A percentile compares a stretch with the other conserved stretches of the same genome.
phyloP scores from a whole-genome alignment of 768 basidiomycete genomes.

The Podaxis pistillaris region DNA sequence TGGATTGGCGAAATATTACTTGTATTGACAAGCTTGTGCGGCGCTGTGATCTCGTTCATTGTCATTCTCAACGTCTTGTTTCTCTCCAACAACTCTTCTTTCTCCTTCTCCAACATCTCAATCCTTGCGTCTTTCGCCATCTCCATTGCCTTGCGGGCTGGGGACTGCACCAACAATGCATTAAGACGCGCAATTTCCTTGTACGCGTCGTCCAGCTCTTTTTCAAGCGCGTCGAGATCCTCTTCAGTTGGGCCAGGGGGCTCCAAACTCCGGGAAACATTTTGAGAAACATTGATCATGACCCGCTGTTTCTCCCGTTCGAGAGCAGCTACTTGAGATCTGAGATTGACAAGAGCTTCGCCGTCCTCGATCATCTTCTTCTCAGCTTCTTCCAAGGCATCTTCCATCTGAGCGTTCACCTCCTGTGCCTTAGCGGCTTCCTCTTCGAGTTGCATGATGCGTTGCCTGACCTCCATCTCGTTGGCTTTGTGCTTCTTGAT shows the following conservation, averaged over 20 bases:
- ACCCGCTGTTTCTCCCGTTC: conserved; percentile 54
- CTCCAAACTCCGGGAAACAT: conserved; percentile 4
- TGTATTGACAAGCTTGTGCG: conserved; percentile 50
- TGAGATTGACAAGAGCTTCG: conserved; percentile 48
- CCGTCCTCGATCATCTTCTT: conserved; percentile 66
- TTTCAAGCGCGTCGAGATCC: conserved; percentile 67
- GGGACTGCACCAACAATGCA: conserved; percentile 67
- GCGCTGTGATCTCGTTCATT: conserved; percentile 53
- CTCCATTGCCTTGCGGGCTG: conserved; percentile 74
- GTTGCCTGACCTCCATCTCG: conserved; percentile 45
- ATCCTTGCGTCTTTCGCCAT: conserved; percentile 75
- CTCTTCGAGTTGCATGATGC: conserved; percentile 46
- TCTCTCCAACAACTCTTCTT: conserved; percentile 71
- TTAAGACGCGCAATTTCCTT: conserved; percentile 71
- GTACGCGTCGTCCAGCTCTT: conserved; percentile 75
- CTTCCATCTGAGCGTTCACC: conserved; percentile 66
- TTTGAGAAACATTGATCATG: conserved; percentile 19
- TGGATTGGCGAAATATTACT: conserved; percentile 77
- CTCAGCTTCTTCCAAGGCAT: conserved; percentile 74
- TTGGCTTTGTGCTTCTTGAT: conserved; percentile 28
- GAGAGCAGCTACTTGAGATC: conserved; percentile 46
- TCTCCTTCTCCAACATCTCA: conserved; percentile 73
- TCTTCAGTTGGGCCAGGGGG: conserved; percentile 39
- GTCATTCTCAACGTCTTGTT: conserved; percentile 57
- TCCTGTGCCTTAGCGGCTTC: conserved; percentile 53